Evolutionary conservation across 495 filamentous ascomycete genomes (phyloP).

Genomic region (Penicillium robsamsonii): DNA sequence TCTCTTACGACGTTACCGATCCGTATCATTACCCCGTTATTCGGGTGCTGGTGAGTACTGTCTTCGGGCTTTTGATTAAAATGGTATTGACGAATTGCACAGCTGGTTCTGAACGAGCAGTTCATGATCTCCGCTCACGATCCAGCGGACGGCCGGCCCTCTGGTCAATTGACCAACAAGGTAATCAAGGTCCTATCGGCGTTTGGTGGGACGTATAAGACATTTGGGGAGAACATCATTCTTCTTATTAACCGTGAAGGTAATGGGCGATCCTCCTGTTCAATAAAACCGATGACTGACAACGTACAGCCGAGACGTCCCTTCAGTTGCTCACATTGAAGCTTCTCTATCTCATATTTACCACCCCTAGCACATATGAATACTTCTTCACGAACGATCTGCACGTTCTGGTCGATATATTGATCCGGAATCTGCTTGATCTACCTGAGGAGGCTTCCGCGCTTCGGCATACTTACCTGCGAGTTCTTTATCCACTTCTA

Average conservation of each 20-base stretch:
- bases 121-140: constrained; percentile 80
- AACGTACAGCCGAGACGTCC: constrained; percentile 65
- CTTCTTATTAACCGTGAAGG: constrained; percentile 93
- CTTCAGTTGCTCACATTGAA: constrained; percentile 94
- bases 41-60: constrained; percentile 71
- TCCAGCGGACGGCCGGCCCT: constrained; percentile 39
- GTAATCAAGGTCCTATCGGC: constrained; percentile 85
- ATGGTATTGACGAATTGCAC: constrained; percentile 15
- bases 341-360: constrained; percentile 91
- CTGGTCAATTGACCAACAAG: constrained; percentile 74
- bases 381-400: constrained; percentile 99
- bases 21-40: constrained; percentile 97
- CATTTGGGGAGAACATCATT: constrained; percentile 97
- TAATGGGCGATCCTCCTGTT: constrained; percentile 22
- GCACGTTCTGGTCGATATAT: constrained; percentile 89
- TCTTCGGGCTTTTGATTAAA: neutral
- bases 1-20: constrained; percentile 87
- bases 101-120: constrained; percentile 97
- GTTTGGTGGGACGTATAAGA: constrained; percentile 77
- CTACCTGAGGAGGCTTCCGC: constrained; percentile 76
- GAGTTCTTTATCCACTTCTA: constrained; percentile 86
- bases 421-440: constrained; percentile 93
- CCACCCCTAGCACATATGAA: constrained; percentile 84
- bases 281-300: constrained; percentile 21
- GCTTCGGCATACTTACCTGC: constrained; percentile 94